Base-by-base conservation (phyloP, 202 grass and related monocot genomes). In the Elaeis oleifera region DNA sequence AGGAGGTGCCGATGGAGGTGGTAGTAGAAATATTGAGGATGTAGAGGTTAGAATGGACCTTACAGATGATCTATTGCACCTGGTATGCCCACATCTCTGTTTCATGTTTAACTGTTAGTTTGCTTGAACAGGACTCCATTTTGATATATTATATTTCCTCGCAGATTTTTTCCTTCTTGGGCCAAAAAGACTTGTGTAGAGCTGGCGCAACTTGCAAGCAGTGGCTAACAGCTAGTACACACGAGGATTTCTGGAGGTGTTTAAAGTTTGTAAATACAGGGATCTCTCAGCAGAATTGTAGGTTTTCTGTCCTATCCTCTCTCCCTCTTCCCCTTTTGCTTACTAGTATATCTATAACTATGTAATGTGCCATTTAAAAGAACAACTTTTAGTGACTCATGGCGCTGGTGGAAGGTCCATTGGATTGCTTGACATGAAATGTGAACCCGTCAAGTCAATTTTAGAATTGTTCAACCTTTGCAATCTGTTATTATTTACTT, bases 161-260 rank as follows among this genome's bases (percentile, higher is more conserved):
- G 51, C 79, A 97, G 94, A 92, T 97, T 79, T 92, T 97, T 54
- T 92, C 94, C 64, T 97, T 89, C 67, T 74, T 97, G 80, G 78
- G 56, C 18, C 94, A 97, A 74, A 92, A 86, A 67, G 88, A 97
- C 80, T 77, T 97, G 86, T 97, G 94, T 70, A 79, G 58, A 75
- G 88, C 94, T 26, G 94, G 94, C 31, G 84, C 76, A 53, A 28
- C 88, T n/a, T 97, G 94, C 67, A 92, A 79, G 71, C 94, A 97
- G 56, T 97, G 94, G 94, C 64, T 69, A 60, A 60, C 28, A 24
- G 82, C 88, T 72, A 92, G 88, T 74, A 69, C 74, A 18, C 88
- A 92, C 64, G 85, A 80, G 16, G 85, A 97, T 54, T 97, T 97
- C 64, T 97, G 94, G 94, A 86, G 74, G 70, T 86, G 72, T 78